Evolutionary conservation across 2,329 filamentous ascomycete genomes (phyloP), one percentile per base, ranked within the genome.

Genomic region (Paecilomyces sp.): DNA sequence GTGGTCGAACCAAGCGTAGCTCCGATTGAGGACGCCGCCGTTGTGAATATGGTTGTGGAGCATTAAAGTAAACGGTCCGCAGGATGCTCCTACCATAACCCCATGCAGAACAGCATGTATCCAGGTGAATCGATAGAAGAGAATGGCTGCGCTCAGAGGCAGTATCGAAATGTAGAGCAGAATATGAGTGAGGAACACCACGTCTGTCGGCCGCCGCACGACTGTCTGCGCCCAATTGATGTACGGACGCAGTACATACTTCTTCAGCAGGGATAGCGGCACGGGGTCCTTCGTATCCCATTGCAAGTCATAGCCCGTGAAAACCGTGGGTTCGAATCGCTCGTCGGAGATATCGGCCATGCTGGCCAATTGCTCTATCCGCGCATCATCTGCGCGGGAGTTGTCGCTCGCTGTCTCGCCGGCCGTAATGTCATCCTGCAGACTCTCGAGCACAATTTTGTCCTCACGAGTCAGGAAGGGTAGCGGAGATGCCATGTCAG

Each of bases 11-110:
- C 81, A 67, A 34, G 76, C 74, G 58, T 82, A 83, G 7, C 76
- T 71, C 66, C 83, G 83, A 25, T 79, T 74, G 36, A 92, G 75
- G 2, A 92, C 79, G 15, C 90, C 90, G 54, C 86, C 82, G 78
- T 86, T 86, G 71, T 93, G 90, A 66, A 93, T 92, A 71, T 93
- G 90, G 68, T 93, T 89, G 68, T 93, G 90, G 82, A 90, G 89
- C 83, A 93, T 85, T 41, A 93, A 79, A 0, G 89, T 93, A 75
- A 91, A 93, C 1, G 86, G 80, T 7, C 89, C 89, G 57, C 86
- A 83, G 68, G 87, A 92, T 70, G 82, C 89, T 34, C 83, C 75
- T 66, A 89, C 85, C 79, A 91, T 85, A 9, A 83, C 67, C 57
- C 81, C 78, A 68, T 93, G 90, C 30, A 86, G 65, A 15, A 90